A percentile compares a stretch with the other conserved stretches of the same genome.
Conservation (phyloP, 176 grass and related monocot genomes). For the Ampelocalamus luodianensis region DNA sequence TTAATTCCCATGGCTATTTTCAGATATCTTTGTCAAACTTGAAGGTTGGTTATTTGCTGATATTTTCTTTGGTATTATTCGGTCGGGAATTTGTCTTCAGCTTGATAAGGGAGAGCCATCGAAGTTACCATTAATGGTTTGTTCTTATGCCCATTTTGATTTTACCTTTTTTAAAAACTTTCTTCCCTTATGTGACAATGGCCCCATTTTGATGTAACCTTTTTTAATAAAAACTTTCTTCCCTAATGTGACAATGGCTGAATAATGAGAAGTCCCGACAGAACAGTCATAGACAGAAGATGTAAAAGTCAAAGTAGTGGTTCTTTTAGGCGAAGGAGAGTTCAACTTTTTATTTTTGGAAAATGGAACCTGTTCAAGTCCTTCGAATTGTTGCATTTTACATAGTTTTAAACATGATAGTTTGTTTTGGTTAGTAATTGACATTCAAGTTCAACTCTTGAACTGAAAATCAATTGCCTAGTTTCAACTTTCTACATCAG, state of each 20-base stretch:
- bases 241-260: neutral
- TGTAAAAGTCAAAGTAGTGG: conserved; percentile 5
- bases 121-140: neutral
- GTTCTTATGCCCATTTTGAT: neutral
- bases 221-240: neutral
- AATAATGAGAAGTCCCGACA: neutral
- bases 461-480: neutral
- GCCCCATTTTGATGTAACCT: neutral
- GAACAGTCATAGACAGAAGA: neutral
- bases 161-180: neutral
- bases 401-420: neutral
- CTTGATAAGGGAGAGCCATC: conserved; percentile 5
- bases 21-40: neutral
- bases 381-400: neutral
- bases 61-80: neutral
- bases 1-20: neutral
- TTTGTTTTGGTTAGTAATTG: conserved; percentile 22
- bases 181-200: neutral
- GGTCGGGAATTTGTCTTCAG: neutral
- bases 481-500: conserved; percentile 16
- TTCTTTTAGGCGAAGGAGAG: neutral
- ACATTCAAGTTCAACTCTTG: neutral
- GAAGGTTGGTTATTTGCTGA: neutral
- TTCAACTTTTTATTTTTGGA: neutral
- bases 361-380: neutral